A percentile compares a stretch with the other conserved stretches of the same genome.
Evolutionary conservation across 768 basidiomycete genomes (phyloP).

Genomic region (Strobilomyces confusus): DNA sequence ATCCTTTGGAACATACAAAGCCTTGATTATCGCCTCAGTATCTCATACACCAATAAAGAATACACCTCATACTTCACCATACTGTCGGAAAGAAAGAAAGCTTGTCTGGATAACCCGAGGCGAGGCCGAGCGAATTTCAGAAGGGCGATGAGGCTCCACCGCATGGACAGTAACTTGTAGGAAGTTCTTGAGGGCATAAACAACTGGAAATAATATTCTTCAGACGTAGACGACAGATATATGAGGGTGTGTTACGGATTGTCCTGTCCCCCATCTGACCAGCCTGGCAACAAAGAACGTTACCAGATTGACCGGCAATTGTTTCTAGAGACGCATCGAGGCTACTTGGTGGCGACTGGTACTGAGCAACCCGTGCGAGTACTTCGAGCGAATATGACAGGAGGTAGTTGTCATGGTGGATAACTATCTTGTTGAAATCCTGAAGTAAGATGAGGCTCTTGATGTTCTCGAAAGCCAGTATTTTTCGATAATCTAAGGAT

Average conservation of each 20-base stretch:
- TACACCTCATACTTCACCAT: constrained; percentile 54
- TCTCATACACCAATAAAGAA: not conserved
- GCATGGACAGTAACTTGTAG: constrained; percentile 58
- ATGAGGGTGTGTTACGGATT: constrained; percentile 43
- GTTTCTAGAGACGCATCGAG: constrained; percentile 60
- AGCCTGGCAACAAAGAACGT: constrained; percentile 59
- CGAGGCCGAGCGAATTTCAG: constrained; percentile 35
- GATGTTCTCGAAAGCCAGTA: constrained; percentile 48
- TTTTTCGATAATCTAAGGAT: constrained; percentile 51
- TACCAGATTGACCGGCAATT: constrained; percentile 49
- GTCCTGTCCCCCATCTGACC: constrained; percentile 50
- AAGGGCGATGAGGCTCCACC: constrained; percentile 49
- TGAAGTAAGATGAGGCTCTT: constrained; percentile 56
- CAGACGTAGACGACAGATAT: not conserved
- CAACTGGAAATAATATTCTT: constrained; percentile 41
- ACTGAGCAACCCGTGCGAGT: constrained; percentile 56
- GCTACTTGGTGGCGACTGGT: constrained; percentile 40
- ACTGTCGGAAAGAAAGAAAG: constrained; percentile 51
- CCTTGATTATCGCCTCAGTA: constrained; percentile 34
- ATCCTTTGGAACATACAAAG: constrained; percentile 69
- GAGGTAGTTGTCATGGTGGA: constrained; percentile 57
- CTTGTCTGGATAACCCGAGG: constrained; percentile 28
- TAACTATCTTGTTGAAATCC: constrained; percentile 61
- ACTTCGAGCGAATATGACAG: constrained; percentile 68
- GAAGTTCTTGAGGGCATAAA: constrained; percentile 61